Evolutionary conservation across 306 rosid genomes (phyloP).

Genomic region (Vigna nakashimae): DNA sequence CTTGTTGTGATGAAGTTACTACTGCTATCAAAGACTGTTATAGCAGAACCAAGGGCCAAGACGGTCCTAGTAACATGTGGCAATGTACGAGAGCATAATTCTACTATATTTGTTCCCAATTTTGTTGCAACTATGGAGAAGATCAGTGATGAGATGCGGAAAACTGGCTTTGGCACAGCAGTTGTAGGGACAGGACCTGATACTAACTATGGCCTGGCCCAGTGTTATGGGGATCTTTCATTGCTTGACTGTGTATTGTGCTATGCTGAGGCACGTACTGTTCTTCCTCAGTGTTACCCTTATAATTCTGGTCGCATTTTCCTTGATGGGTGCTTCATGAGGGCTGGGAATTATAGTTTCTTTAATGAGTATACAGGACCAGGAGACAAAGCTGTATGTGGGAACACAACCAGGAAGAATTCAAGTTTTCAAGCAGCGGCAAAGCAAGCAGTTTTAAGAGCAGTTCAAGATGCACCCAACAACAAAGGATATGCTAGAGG

Average conservation of each 20-base stretch:
- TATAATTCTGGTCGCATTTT: slow-evolving; percentile 70
- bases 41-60: slow-evolving; percentile 79
- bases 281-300: slow-evolving; percentile 88
- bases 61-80: slow-evolving; percentile 62
- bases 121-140: slow-evolving; percentile 80
- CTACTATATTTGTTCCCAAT: slow-evolving; percentile 62
- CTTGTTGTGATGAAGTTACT: slow-evolving; percentile 41
- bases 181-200: slow-evolving; percentile 74
- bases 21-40: slow-evolving; percentile 45
- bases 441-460: slow-evolving; percentile 56
- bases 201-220: slow-evolving; percentile 78
- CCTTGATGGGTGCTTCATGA: slow-evolving; percentile 97
- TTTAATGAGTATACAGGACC: slow-evolving; percentile 64
- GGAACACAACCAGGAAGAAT: slow-evolving; percentile 59
- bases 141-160: slow-evolving; percentile 76
- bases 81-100: slow-evolving; percentile 60
- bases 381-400: slow-evolving; percentile 65
- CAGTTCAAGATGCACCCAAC: slow-evolving; percentile 55
- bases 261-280: slow-evolving; percentile 82
- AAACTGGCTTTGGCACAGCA: slow-evolving; percentile 71
- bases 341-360: slow-evolving; percentile 82
- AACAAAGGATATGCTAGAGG: slow-evolving; percentile 64
- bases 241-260: slow-evolving; percentile 81
- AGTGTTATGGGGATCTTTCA: slow-evolving; percentile 93
- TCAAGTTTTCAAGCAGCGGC: slow-evolving; percentile 55